phyloP scores from a whole-genome alignment of 768 basidiomycete genomes.

The Dacryopinax primogenitus region DNA sequence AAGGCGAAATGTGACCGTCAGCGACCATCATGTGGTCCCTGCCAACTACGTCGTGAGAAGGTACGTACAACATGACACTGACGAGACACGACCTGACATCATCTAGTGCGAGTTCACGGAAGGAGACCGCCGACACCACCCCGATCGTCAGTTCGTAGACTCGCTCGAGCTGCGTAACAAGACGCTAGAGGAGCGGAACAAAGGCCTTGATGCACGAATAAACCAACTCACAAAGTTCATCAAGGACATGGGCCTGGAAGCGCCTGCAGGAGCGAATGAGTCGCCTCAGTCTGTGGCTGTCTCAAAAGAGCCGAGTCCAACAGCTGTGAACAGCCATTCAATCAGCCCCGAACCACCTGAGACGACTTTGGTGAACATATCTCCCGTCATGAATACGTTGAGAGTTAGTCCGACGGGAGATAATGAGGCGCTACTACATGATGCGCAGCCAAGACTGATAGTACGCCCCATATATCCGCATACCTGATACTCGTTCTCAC shows the following conservation, averaged over 20 bases:
- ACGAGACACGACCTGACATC: background rate
- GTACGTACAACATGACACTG: background rate
- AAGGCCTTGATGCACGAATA: background rate
- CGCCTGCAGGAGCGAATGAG: background rate
- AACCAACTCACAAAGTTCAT: background rate
- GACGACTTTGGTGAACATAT: background rate
- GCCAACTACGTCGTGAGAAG: background rate
- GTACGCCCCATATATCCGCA: background rate
- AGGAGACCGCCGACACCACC: slow-evolving; percentile 5
- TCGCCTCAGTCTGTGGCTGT: background rate
- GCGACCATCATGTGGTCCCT: slow-evolving; percentile 1
- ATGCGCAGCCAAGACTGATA: background rate
- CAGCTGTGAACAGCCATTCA: background rate
- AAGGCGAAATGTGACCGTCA: slow-evolving; percentile 7
- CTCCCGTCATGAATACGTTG: background rate
- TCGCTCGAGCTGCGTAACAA: slow-evolving; percentile 7
- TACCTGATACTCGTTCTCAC: background rate
- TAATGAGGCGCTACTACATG: background rate
- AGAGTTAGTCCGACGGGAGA: background rate
- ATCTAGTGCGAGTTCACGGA: slow-evolving; percentile 2
- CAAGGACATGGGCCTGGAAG: background rate
- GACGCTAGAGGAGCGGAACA: background rate
- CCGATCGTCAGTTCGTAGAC: background rate
- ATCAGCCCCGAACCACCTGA: background rate
- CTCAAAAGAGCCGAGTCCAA: background rate